Evolutionary conservation across 192 early-diverging fungal genomes (phyloP), one percentile per base, ranked within the genome.

Genomic region (Fimicolochytrium jonesii): DNA sequence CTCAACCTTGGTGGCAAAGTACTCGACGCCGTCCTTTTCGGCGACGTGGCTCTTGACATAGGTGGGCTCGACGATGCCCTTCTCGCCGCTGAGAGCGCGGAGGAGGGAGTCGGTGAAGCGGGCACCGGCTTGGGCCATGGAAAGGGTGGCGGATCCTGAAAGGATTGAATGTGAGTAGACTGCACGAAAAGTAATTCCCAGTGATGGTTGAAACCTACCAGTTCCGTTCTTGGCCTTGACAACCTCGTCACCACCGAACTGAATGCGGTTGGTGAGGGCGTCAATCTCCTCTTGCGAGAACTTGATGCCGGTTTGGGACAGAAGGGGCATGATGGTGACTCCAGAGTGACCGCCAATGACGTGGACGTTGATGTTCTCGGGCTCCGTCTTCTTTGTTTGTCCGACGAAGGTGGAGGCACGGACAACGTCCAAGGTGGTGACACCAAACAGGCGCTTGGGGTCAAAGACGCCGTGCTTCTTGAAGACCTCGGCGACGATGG

Each of bases 201-300:
- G n/a, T n/a, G n/a, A n/a, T n/a, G n/a, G n/a, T 1, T 36, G 1
- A 43, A 30, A 60, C 57, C 25, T 53, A 71, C 76, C 92, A 36
- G 88, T 86, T 51, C 94, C 95, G 79, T 93, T 88, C 87, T 97
- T 97, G 69, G 95, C 95, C 86, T 94, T 90, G 70, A 97, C 92
- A 31, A 97, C 95, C 77, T 97, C 95, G 70, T 97, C 95, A 68
- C 95, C 95, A 68, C 91, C 95, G 71, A 87, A 95, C 81, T 97
- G 95, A 73, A 97, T 97, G 70, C 93, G 92, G 68, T 93, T 67
- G 54, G 95, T 97, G 59, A 97, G 81, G 30, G 78, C 83, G 71
- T 93, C 89, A 53, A 86, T 68, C 82, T 94, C 86, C 64, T 89
- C 88, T 46, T 88, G 76, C 58, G 83, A 80, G 70, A 97, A 89